Evolutionary conservation across 208 protist genomes (phyloP).

Genomic region (Trypanosoma congolense): DNA sequence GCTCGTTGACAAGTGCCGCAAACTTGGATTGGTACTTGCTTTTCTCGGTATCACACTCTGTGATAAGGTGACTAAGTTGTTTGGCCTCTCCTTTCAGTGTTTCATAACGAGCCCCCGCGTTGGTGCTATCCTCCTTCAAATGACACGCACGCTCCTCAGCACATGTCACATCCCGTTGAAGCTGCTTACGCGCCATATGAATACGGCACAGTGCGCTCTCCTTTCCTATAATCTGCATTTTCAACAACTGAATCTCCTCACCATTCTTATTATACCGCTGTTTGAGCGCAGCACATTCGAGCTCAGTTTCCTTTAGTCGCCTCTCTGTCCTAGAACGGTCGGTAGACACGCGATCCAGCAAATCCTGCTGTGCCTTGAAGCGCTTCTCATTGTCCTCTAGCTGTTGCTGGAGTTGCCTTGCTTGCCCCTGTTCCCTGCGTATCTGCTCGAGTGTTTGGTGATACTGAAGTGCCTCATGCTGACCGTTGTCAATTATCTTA

Average conservation of each 20-base stretch:
- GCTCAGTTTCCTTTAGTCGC: constrained; percentile 93
- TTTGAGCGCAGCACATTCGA: constrained; percentile 93
- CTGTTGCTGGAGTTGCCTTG: constrained; percentile 87
- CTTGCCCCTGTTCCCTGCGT: constrained; percentile 73
- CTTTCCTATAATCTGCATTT: constrained; percentile 95
- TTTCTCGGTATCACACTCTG: constrained; percentile 90
- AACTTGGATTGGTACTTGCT: constrained; percentile 90
- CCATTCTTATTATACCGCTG: constrained; percentile 91
- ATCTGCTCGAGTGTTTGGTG: constrained; percentile 92
- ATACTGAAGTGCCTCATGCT: constrained; percentile 76
- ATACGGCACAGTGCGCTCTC: constrained; percentile 87
- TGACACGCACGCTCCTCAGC: constrained; percentile 72
- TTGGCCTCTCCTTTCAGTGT: constrained; percentile 79
- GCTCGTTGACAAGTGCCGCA: constrained; percentile 91
- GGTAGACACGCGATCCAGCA: constrained; percentile 94
- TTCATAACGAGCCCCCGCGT: constrained; percentile 44
- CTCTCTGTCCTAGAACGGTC: constrained; percentile 97
- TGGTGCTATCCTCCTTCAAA: constrained; percentile 56
- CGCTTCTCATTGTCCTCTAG: constrained; percentile 89
- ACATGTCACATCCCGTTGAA: constrained; percentile 76
- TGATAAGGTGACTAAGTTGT: constrained; percentile 93
- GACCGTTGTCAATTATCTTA: constrained; percentile 69
- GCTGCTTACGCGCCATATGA: constrained; percentile 64
- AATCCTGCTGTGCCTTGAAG: constrained; percentile 93
- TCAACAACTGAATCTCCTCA: constrained; percentile 91